Conservation (phyloP, 2,329 filamentous ascomycete genomes). For the Epichloe typhina region DNA sequence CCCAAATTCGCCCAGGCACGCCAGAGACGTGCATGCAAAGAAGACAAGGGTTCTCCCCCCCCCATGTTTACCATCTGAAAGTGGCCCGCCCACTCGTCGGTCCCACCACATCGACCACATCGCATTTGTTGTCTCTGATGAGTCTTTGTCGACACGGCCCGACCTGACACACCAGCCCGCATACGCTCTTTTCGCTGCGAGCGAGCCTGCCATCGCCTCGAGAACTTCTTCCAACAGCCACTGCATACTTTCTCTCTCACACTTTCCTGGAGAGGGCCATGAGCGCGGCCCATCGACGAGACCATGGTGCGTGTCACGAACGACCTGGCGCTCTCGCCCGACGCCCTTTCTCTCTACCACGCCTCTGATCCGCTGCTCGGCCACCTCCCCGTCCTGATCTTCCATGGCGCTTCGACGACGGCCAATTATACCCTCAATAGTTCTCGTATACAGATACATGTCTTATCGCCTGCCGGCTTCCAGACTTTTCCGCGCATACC, state of each 20-base stretch:
- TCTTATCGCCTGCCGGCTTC: slow-evolving; percentile 80
- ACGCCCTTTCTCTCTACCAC: slow-evolving; percentile 78
- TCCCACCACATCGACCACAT: not conserved
- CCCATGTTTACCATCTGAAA: not conserved
- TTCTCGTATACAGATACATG: slow-evolving; percentile 87
- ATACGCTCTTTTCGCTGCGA: not conserved
- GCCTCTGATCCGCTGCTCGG: slow-evolving; percentile 73
- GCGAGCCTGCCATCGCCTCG: not conserved
- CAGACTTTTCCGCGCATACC: slow-evolving; percentile 85
- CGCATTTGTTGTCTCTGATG: slow-evolving; percentile 2
- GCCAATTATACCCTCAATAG: slow-evolving; percentile 77
- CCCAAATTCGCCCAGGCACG: not conserved
- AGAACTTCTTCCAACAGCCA: not conserved
- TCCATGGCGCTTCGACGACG: slow-evolving; percentile 84
- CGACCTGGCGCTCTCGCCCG: slow-evolving; percentile 65
- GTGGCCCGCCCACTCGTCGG: slow-evolving; percentile 5
- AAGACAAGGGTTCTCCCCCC: not conserved
- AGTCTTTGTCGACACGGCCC: not conserved
- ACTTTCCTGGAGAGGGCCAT: slow-evolving; percentile 6
- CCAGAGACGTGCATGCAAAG: not conserved
- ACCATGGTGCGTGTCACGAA: slow-evolving; percentile 75
- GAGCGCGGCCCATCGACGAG: slow-evolving; percentile 17
- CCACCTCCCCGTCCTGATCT: slow-evolving; percentile 72
- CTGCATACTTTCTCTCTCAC: not conserved
- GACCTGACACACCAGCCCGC: not conserved